Percentiles rank a stretch among this genome's conserved stretches.
These are phyloP conservation scores for Amanita jacksonii DNA, from an alignment of 768 basidiomycete genomes.

Conservation along the genomic window DNA sequence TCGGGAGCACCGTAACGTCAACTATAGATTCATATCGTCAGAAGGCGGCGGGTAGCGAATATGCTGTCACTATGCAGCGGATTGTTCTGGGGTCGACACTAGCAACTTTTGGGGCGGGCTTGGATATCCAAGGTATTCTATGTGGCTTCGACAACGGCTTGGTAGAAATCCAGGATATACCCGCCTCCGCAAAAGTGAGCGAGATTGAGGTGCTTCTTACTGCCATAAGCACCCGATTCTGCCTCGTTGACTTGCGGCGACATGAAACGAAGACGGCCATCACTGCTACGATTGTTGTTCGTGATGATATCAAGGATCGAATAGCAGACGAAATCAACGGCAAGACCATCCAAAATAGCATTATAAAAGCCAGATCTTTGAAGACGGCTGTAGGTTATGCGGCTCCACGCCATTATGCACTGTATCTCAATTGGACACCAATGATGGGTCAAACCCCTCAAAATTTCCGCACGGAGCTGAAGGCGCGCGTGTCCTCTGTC, in stretches of 20 bases:
- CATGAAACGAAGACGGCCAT: slow-evolving; percentile 6
- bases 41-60: background rate
- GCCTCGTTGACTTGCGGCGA: slow-evolving; percentile 12
- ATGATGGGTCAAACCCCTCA: background rate
- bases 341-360: background rate
- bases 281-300: background rate
- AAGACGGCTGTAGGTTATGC: too few relatives aligned
- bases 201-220: slow-evolving; percentile 11
- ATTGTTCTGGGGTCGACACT: slow-evolving; percentile 9
- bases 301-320: background rate
- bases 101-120: slow-evolving; percentile 16
- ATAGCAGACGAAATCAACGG: background rate
- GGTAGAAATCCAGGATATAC: slow-evolving; percentile 12
- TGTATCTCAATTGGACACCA: background rate
- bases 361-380: background rate
- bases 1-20: background rate
- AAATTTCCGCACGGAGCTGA: background rate
- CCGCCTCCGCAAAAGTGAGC: slow-evolving; percentile 5
- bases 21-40: slow-evolving; percentile 9
- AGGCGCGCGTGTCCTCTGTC: background rate
- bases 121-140: slow-evolving; percentile 7
- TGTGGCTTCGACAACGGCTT: slow-evolving; percentile 13
- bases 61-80: background rate
- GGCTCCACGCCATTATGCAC: background rate
- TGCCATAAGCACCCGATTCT: slow-evolving; percentile 10